Evolutionary conservation across 495 filamentous ascomycete species (phyloP).

Genomic region (Xylaria flabelliformis): DNA sequence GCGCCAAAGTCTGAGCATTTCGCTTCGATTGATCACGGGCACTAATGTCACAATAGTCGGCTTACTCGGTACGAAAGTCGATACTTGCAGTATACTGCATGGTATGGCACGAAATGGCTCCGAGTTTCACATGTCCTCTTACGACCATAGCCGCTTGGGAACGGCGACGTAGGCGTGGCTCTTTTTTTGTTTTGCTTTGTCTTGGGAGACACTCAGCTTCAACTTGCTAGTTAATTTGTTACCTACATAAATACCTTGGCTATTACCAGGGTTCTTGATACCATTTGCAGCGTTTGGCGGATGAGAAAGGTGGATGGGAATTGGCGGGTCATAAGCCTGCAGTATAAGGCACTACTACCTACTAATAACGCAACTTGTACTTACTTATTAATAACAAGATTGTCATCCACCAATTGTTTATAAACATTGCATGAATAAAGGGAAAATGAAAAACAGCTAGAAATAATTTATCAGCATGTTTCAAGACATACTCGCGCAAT

Average conservation of each 20-base stretch:
- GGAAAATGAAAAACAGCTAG: no score
- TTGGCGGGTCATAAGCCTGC: background rate
- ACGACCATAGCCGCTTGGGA: background rate
- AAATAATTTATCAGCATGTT: no score
- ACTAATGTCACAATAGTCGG: background rate
- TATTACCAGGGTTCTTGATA: constrained; percentile 7
- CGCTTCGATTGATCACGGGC: background rate
- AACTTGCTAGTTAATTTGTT: background rate
- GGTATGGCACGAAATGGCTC: background rate
- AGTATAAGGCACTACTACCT: background rate
- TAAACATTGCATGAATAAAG: background rate
- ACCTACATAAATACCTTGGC: background rate
- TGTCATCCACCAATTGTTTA: constrained; percentile 34
- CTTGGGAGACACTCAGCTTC: background rate
- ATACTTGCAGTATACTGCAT: background rate
- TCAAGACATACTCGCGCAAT: no score
- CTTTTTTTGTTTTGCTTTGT: background rate
- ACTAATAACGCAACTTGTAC: background rate
- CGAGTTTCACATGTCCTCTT: background rate
- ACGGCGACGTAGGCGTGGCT: background rate
- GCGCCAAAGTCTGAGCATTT: constrained; percentile 5
- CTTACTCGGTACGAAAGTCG: background rate
- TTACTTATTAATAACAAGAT: constrained; percentile 18
- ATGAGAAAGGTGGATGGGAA: background rate
- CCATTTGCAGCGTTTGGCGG: constrained; percentile 26